These are phyloP conservation scores for Boletus austroedulis DNA, from an alignment of 1,284 basidiomycete species.

Conservation along the genomic window DNA sequence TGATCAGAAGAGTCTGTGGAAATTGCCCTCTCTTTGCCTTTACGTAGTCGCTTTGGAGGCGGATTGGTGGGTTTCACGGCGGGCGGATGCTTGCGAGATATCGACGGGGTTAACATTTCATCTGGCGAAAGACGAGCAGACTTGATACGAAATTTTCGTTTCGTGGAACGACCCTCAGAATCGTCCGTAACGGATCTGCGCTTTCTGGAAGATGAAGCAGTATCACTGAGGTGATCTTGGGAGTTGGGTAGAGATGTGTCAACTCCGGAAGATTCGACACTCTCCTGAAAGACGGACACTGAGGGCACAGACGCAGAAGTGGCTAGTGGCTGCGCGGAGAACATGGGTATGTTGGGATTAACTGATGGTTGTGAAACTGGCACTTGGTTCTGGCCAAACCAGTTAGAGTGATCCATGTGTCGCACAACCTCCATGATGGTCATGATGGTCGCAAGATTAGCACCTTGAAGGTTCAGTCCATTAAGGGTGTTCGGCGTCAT, in stretches of 20 bases:
- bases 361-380: slow-evolving; percentile 16
- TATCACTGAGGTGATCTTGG: slow-evolving; percentile 5
- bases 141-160: slow-evolving; percentile 7
- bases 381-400: slow-evolving; percentile 22
- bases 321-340: slow-evolving; percentile 7
- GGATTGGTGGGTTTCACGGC: slow-evolving; percentile 17
- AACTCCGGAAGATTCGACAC: background rate
- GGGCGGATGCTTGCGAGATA: slow-evolving; percentile 26
- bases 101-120: slow-evolving; percentile 7
- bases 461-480: slow-evolving; percentile 18
- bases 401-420: slow-evolving; percentile 28
- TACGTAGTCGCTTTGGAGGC: slow-evolving; percentile 25
- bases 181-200: slow-evolving; percentile 4
- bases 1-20: slow-evolving; percentile 21
- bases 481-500: slow-evolving; percentile 7
- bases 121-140: slow-evolving; percentile 3
- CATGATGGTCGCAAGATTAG: slow-evolving; percentile 32
- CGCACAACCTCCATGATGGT: slow-evolving; percentile 37
- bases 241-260: slow-evolving; percentile 4
- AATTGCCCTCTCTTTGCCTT: slow-evolving; percentile 30
- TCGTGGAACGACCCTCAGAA: slow-evolving; percentile 10
- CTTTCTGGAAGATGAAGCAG: slow-evolving; percentile 8
- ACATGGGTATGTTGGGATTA: slow-evolving; percentile 2
- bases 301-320: slow-evolving; percentile 6
- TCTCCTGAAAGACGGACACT: slow-evolving; percentile 1